Evolutionary conservation across 73 alveolate genomes (phyloP), one percentile per base, ranked within the genome.

Genomic region (Paraurostyla sp.): DNA sequence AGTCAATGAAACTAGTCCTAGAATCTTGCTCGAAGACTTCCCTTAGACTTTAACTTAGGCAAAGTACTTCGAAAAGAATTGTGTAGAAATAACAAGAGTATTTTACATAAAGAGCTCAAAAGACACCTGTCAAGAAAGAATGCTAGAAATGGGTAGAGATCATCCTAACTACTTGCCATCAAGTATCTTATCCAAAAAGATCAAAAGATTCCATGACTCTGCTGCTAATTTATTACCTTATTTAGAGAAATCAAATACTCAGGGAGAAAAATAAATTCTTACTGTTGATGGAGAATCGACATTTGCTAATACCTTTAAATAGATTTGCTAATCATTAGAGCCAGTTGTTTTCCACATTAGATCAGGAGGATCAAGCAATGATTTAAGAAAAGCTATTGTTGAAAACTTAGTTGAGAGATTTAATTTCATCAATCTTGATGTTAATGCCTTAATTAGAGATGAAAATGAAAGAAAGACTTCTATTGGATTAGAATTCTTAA

Each of bases 1-100:
- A 63, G 85, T 90, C 43, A 65, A 76, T 25, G 92, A 89, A 69
- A 87, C 86, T 46, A 65, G 87, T 36, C 86, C 93, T 38, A 89
- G 97, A 62, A 84, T 94, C 11, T 80, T 94, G 42, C 83, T 96
- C 36, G 98, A 94, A 86, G 94, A 92, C 71, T 96, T 92, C 91
- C 99, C 99, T 1, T 93, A 78, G 60, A 94, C 85, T 76, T 68
- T 69, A 49, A 83, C 63, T 36, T 97, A 96, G 76, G 94, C 93
- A 49, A 82, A 89, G 32, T 83, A 89, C 82, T 96, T 96, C 88
- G 85, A 88, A 18, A 83, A 36, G 27, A 81, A 93, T 78, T 89
- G 91, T 38, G 65, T 84, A 9, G 63, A 40, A 22, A 95, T 95
- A 33, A 48, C 71, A 4, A 27, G 73, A 27, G 92, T 92, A 0